Base-by-base conservation (phyloP, 1,139 yeast species). In the Taphrina deformans region DNA sequence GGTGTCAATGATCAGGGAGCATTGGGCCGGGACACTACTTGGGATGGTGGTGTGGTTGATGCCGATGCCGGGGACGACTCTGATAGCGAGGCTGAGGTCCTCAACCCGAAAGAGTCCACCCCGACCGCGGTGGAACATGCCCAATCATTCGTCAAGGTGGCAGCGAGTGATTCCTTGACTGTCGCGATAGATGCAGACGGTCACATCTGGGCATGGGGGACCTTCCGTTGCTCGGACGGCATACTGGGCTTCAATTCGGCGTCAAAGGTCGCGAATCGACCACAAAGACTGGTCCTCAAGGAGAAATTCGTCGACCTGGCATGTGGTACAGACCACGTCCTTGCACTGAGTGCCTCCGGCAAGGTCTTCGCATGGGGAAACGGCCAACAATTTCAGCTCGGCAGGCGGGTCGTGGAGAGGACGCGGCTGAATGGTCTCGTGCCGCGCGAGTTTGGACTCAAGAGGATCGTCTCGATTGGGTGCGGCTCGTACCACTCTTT, bases 311-410 rank as follows among this genome's bases (percentile, higher is more conserved):
- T 88, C n/a, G 95, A 89, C 73, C 76, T 93, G 66, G 97, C 96
- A 1, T 85, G 88, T 0, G 99, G 99, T 55, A 92, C 92, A 74
- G 98, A 93, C 75, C 99, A 93, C 73, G 75, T 93, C 55, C 75
- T 93, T 58, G 95, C 96, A 21, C 79, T 95, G 58, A 96, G 92
- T 74, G 79, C 83, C 27, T 86, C 84, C 72, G 99, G 99, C 65
- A 82, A 86, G 66, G 98, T 92, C 1, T 90, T 83, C 73, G 92
- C 98, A 0, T 95, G 99, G 99, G 99, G 99, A 70, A 89, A 90
- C 74, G 97, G 97, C 18, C 96, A 91, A 72, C 96, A 89, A 72
- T 86, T 80, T 76, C 99, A 93, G 78, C 80, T 93, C 68, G 99
- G 98, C 18, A 83, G 96, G 72, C 86, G 86, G 71, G 82, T 89